Evolutionary conservation across 116 monocot genomes (phyloP).

Genomic region (Trichopus zeylanicus): DNA sequence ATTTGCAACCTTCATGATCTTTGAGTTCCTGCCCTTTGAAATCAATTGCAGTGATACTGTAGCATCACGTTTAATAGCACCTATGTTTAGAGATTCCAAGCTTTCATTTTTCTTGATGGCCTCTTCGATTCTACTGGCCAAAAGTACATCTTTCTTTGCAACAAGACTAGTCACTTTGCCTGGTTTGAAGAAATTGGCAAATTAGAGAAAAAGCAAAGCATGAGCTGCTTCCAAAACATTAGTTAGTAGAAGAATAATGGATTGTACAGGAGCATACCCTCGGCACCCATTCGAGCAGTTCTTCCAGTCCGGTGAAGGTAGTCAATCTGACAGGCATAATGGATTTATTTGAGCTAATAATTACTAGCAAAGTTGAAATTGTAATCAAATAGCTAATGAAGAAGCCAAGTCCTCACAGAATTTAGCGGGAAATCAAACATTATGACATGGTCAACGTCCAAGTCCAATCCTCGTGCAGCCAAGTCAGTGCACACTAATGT

Average conservation of each 20-base stretch:
- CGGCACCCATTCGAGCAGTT: constrained; percentile 96
- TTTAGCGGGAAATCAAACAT: constrained; percentile 96
- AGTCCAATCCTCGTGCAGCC: constrained; percentile 90
- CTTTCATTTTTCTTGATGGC: constrained; percentile 93
- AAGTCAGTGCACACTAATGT: constrained; percentile 97
- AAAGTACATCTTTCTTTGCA: constrained; percentile 61
- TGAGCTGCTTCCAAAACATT: neutral
- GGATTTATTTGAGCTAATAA: neutral
- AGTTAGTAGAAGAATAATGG: neutral
- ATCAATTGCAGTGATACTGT: constrained; percentile 15
- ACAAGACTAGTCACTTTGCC: constrained; percentile 87
- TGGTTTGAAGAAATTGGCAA: constrained; percentile 12
- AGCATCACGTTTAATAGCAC: constrained; percentile 32
- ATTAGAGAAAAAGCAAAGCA: neutral
- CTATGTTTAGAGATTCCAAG: constrained; percentile 63
- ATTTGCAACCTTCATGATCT: constrained; percentile 8
- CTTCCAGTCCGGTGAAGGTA: constrained; percentile 97
- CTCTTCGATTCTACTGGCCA: constrained; percentile 76
- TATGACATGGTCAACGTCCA: constrained; percentile 97
- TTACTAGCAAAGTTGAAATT: neutral
- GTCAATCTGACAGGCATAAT: constrained; percentile 52
- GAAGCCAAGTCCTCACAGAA: constrained; percentile 40
- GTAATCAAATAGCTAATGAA: neutral
- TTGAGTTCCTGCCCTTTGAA: constrained; percentile 23
- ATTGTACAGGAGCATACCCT: constrained; percentile 45